Conservation (phyloP, 2,329 filamentous ascomycete species). For the Cladosporium phlei region DNA sequence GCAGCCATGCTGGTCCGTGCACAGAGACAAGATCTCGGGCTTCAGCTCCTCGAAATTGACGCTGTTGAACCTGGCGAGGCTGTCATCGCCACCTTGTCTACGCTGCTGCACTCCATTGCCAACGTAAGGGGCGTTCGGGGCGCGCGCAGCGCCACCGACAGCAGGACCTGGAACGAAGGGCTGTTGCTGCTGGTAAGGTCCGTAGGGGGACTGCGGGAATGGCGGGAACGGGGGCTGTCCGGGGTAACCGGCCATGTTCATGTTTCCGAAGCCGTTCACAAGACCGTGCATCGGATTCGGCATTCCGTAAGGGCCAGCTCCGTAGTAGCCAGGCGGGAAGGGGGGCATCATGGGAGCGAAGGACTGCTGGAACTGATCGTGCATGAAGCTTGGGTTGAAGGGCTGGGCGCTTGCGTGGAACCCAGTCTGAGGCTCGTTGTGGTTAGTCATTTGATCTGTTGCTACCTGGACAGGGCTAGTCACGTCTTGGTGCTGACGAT, state of each 20-base stretch:
- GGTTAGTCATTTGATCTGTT: constrained; percentile 39
- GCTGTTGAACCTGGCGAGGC: constrained; percentile 58
- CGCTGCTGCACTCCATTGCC: constrained; percentile 8
- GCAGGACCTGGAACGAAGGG: constrained; percentile 37
- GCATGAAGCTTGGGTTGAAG: constrained; percentile 55
- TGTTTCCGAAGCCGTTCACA: constrained; percentile 62
- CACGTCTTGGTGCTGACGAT: constrained; percentile 54
- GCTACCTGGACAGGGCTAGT: constrained; percentile 43
- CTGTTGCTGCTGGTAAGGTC: constrained; percentile 48
- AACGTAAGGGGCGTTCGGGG: constrained; percentile 23
- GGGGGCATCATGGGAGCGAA: constrained; percentile 10
- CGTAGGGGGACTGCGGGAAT: constrained; percentile 48
- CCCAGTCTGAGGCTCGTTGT: constrained; percentile 61
- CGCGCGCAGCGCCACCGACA: constrained; percentile 38
- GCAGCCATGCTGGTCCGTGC: constrained; percentile 97
- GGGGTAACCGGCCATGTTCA: constrained; percentile 50
- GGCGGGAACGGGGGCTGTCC: constrained; percentile 34
- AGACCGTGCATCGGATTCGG: constrained; percentile 45
- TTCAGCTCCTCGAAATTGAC: constrained; percentile 73
- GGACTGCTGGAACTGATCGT: constrained; percentile 30
- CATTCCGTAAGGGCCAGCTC: constrained; percentile 8
- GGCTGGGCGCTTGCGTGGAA: constrained; percentile 75
- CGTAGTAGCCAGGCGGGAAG: constrained; percentile 8
- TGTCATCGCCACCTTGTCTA: constrained; percentile 9
- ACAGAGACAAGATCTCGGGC: constrained; percentile 81